Conservation (phyloP, 148 eudicot genomes). For the Camellia lanceoleosa region DNA sequence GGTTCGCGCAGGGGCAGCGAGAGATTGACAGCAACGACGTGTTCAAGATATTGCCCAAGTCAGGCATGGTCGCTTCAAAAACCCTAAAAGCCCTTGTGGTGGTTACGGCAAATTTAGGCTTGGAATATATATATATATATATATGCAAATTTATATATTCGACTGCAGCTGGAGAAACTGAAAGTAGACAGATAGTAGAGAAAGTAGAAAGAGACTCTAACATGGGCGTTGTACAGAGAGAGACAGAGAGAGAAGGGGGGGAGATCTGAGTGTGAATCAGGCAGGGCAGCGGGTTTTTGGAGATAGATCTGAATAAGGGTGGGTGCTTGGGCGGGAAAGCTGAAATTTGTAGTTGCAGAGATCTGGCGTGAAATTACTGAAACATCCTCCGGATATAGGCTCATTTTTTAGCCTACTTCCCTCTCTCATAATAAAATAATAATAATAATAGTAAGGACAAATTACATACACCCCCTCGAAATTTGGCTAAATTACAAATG, state of each 20-base stretch:
- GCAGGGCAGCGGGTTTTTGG: not conserved
- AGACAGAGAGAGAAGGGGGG: no score
- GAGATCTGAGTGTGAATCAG: not conserved
- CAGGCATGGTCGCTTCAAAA: slow-evolving; percentile 32
- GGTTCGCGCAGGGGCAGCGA: slow-evolving; percentile 11
- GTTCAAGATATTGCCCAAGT: slow-evolving; percentile 26
- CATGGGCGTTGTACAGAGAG: not conserved
- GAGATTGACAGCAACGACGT: slow-evolving; percentile 30
- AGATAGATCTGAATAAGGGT: not conserved
- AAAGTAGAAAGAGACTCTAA: not conserved
- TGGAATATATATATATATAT: not conserved
- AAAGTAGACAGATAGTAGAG: not conserved
- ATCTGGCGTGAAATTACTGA: not conserved
- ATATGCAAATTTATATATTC: not conserved
- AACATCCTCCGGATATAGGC: not conserved
- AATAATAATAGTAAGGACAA: no score
- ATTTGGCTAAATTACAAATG: no score
- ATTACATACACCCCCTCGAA: no score
- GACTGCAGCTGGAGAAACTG: not conserved
- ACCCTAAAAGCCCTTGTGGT: not conserved
- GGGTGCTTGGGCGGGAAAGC: slow-evolving; percentile 19
- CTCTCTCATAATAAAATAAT: no score
- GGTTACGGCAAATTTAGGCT: not conserved
- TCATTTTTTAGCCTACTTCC: no score
- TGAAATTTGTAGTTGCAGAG: slow-evolving; percentile 21